A percentile compares a stretch with the other conserved stretches of the same genome.
phyloP scores from a whole-genome alignment of 257 asterid genomes.

The Avicennia marina region DNA sequence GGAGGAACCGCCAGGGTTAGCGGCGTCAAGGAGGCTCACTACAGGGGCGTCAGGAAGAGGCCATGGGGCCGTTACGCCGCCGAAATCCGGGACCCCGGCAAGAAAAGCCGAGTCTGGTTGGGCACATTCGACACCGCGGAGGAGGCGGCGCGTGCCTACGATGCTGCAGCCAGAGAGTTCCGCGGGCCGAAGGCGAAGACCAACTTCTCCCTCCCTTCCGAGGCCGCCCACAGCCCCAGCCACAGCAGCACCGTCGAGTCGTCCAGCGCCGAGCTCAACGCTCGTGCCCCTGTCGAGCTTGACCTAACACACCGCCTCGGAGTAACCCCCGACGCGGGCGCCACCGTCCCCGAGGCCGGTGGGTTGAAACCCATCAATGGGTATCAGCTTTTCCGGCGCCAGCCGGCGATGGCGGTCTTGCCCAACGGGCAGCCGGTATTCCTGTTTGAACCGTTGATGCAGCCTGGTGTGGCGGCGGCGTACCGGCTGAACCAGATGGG shows the following conservation, averaged over 20 bases:
- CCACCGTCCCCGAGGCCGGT: constrained; percentile 13
- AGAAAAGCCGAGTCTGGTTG: constrained; percentile 83
- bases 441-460: constrained; percentile 27
- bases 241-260: constrained; percentile 88
- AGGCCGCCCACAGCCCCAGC: constrained; percentile 43
- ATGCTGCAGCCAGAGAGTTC: constrained; percentile 70
- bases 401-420: constrained; percentile 54
- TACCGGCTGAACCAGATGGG: constrained; percentile 20
- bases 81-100: constrained; percentile 91
- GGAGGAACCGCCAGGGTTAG: constrained; percentile 21
- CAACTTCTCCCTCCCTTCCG: constrained; percentile 51
- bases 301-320: constrained; percentile 91
- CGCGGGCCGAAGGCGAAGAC: constrained; percentile 91
- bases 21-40: constrained; percentile 62
- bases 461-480: constrained; percentile 29
- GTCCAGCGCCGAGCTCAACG: constrained; percentile 36
- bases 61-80: constrained; percentile 99
- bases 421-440: constrained; percentile 61
- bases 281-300: constrained; percentile 50
- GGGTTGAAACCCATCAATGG: constrained; percentile 11
- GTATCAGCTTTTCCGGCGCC: constrained; percentile 33
- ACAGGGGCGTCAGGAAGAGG: constrained; percentile 85
- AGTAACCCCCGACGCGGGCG: constrained; percentile 4
- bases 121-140: constrained; percentile 95
- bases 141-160: constrained; percentile 91